phyloP scores from a whole-genome alignment of 805 yeast species.

The Candida saitoana region DNA sequence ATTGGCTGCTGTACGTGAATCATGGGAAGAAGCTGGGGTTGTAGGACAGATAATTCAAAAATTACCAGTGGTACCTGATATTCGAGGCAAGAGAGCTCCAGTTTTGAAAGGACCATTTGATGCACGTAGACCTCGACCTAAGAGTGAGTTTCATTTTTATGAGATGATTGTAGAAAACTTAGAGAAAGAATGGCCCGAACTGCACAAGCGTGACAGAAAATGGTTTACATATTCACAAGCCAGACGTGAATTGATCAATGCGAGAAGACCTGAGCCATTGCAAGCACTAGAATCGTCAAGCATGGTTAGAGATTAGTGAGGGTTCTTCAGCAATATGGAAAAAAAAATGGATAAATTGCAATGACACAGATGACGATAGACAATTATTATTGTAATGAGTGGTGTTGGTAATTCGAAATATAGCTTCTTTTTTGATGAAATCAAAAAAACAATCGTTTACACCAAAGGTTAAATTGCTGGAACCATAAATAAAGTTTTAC shows the following conservation, averaged over 20 bases:
- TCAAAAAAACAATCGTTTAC: no score
- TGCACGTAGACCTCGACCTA: conserved; percentile 48
- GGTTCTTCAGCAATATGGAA: no score
- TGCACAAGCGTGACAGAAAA: conserved; percentile 52
- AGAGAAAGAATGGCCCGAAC: conserved; percentile 74
- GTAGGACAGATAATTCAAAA: conserved; percentile 54
- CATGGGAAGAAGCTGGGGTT: conserved; percentile 98
- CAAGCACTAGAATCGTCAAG: conserved; percentile 58
- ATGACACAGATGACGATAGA: no score
- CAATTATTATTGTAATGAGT: no score
- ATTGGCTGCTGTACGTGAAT: conserved; percentile 73
- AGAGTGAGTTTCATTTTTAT: conserved; percentile 84
- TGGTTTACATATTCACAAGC: conserved; percentile 78
- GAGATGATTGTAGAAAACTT: conserved; percentile 64
- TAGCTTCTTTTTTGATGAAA: no score
- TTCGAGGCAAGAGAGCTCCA: conserved; percentile 38
- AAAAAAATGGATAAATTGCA: no score
- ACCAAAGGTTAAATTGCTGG: no score
- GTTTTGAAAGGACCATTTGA: conserved; percentile 29
- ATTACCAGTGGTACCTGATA: conserved; percentile 67
- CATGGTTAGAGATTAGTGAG: conserved; percentile 36
- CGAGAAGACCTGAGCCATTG: conserved; percentile 64
- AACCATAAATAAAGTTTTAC: no score
- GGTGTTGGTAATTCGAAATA: no score
- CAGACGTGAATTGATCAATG: conserved; percentile 48